Conservation (phyloP, 1,139 yeast genomes). For the Sugiyamaella grinbergsii region DNA sequence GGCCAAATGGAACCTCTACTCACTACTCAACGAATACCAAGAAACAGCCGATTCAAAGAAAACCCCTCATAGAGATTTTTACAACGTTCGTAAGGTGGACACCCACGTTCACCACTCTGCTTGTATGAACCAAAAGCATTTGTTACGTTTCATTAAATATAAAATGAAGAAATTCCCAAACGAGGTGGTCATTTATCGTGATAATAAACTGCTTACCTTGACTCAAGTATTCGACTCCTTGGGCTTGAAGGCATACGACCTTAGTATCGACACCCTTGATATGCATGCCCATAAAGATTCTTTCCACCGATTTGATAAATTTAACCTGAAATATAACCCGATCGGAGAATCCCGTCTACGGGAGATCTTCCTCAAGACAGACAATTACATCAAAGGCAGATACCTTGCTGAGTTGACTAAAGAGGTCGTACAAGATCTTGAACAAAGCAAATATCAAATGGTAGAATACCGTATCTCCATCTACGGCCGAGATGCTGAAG, state of each 20-base stretch:
- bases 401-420: constrained; percentile 91
- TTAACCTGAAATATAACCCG: constrained; percentile 95
- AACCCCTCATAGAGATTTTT: constrained; percentile 95
- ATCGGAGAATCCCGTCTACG: constrained; percentile 96
- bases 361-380: constrained; percentile 93
- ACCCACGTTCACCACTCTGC: constrained; percentile 99
- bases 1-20: constrained; percentile 94
- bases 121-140: constrained; percentile 97
- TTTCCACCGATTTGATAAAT: constrained; percentile 96
- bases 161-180: constrained; percentile 79
- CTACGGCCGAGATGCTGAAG: constrained; percentile 84
- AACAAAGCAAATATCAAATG: constrained; percentile 94
- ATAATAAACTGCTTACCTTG: constrained; percentile 84
- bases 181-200: constrained; percentile 91
- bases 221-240: constrained; percentile 87
- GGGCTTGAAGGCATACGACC: constrained; percentile 87
- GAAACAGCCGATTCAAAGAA: constrained; percentile 82
- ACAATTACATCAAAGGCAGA: constrained; percentile 83
- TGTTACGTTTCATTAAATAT: constrained; percentile 89
- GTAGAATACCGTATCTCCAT: constrained; percentile 93
- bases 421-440: constrained; percentile 90
- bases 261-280: constrained; percentile 93
- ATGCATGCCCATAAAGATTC: constrained; percentile 99
- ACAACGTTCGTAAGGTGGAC: constrained; percentile 97
- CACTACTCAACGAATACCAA: constrained; percentile 84